These are phyloP conservation scores for Phialophora chinensis DNA, from an alignment of 2,329 filamentous ascomycete genomes.

Conservation along the genomic window DNA sequence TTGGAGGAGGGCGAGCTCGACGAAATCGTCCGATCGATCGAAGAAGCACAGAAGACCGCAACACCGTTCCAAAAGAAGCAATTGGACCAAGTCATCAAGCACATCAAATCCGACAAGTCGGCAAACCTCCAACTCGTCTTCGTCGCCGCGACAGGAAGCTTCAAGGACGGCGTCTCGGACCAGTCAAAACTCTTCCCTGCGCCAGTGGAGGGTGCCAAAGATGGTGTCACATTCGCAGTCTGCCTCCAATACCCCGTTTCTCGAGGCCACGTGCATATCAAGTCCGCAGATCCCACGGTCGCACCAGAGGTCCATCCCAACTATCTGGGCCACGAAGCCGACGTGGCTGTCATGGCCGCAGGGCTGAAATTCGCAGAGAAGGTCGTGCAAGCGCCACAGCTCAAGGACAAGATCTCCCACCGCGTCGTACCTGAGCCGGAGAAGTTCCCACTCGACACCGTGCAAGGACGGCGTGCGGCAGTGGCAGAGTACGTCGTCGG, in stretches of 20 bases:
- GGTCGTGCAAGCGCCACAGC: slow-evolving; percentile 14
- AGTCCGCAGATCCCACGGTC: slow-evolving; percentile 40
- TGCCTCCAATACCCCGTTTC: slow-evolving; percentile 59
- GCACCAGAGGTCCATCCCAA: slow-evolving; percentile 53
- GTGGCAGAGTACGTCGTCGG: slow-evolving; percentile 27
- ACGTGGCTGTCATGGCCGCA: slow-evolving; percentile 50
- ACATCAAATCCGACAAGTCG: slow-evolving; percentile 45
- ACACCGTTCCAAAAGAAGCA: slow-evolving; percentile 46
- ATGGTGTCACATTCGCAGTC: slow-evolving; percentile 58
- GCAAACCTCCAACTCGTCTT: slow-evolving; percentile 48
- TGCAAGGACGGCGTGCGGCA: slow-evolving; percentile 23
- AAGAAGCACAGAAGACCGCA: slow-evolving; percentile 38
- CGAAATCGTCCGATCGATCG: slow-evolving; percentile 43
- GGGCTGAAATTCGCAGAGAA: slow-evolving; percentile 32
- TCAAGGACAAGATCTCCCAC: slow-evolving; percentile 29
- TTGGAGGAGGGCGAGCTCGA: slow-evolving; percentile 44
- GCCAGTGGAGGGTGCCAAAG: slow-evolving; percentile 49
- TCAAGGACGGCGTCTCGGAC: slow-evolving; percentile 43
- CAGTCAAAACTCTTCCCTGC: slow-evolving; percentile 54
- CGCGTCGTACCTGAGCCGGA: slow-evolving; percentile 27
- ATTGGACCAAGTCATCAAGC: slow-evolving; percentile 44
- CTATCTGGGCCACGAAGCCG: slow-evolving; percentile 51
- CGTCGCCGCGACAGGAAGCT: slow-evolving; percentile 43
- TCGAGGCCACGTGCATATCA: slow-evolving; percentile 56
- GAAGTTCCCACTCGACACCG: slow-evolving; percentile 25